Evolutionary conservation across 169 alveolate species (phyloP).

Genomic region (Plasmodium billcollinsi): DNA sequence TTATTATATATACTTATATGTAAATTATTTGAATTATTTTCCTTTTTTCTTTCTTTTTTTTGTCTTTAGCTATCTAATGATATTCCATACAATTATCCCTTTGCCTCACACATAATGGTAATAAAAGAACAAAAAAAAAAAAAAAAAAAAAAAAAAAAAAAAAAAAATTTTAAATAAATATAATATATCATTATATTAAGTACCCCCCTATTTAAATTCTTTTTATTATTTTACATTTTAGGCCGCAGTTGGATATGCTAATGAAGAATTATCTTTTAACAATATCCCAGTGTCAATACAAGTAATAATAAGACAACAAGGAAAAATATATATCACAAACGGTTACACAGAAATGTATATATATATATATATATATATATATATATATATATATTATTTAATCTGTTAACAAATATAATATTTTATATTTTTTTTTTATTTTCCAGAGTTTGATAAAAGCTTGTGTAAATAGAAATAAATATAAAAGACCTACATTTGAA

Average conservation of each 20-base stretch:
- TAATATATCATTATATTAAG: not conserved
- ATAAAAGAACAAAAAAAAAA: not conserved
- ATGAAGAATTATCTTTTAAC: conserved; percentile 37
- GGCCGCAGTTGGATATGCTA: conserved; percentile 76
- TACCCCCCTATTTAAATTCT: not conserved
- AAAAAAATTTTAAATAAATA: not conserved
- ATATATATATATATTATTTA: not conserved
- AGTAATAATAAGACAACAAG: conserved; percentile 26
- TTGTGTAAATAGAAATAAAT: conserved; percentile 37
- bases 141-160: no score
- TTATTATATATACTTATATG: not conserved
- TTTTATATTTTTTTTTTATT: not conserved
- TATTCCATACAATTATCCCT: conserved; percentile 60
- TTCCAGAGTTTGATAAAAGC: conserved; percentile 51
- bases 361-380: not conserved
- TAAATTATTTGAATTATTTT: not conserved
- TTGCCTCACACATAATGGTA: conserved; percentile 69
- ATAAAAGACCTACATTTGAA: conserved; percentile 63
- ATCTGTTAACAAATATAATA: not conserved
- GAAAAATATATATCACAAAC: conserved; percentile 1
- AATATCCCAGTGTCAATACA: conserved; percentile 47
- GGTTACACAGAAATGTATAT: not conserved
- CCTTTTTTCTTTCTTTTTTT: not conserved
- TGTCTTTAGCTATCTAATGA: conserved; percentile 35
- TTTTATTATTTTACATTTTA: not conserved